Conservation (phyloP, 768 basidiomycete species). For the Antrodiella citrinella region DNA sequence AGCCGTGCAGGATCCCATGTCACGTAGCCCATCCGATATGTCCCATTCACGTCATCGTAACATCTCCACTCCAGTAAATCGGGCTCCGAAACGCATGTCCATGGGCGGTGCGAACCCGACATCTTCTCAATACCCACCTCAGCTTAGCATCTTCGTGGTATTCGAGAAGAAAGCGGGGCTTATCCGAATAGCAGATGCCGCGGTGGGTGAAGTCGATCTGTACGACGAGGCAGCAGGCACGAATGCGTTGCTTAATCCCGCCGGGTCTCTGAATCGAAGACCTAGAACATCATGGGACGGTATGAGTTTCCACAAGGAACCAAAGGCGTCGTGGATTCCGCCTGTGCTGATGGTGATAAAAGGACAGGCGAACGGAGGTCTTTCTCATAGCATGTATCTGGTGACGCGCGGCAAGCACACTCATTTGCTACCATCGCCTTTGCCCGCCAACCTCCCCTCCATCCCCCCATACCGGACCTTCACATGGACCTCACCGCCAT, state of each 20-base stretch:
- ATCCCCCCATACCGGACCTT: constrained; percentile 46
- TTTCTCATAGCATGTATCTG: constrained; percentile 44
- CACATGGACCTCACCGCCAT: constrained; percentile 52
- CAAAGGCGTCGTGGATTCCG: constrained; percentile 38
- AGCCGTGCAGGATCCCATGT: constrained; percentile 41
- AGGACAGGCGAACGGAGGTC: constrained; percentile 18
- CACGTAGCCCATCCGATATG: constrained; percentile 36
- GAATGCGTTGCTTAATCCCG: constrained; percentile 14
- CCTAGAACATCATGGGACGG: constrained; percentile 38
- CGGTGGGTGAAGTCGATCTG: constrained; percentile 71
- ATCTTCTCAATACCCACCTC: constrained; percentile 42
- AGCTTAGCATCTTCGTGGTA: constrained; percentile 71
- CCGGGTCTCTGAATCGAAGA: constrained; percentile 20
- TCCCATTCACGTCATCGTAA: constrained; percentile 15
- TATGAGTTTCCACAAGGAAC: constrained; percentile 30
- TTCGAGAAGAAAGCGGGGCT: constrained; percentile 87
- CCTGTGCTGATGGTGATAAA: constrained; percentile 38
- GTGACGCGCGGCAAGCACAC: constrained; percentile 65
- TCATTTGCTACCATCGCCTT: constrained; percentile 59
- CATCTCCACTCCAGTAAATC: constrained; percentile 11
- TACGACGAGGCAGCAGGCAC: constrained; percentile 31
- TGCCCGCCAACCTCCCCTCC: constrained; percentile 43
- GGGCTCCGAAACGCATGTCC: constrained; percentile 9
- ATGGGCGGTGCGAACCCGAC: constrained; percentile 18
- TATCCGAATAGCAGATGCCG: constrained; percentile 74